Evolutionary conservation across 306 rosid species (phyloP), one percentile per base, ranked within the genome.

Genomic region (Geum urbanum): DNA sequence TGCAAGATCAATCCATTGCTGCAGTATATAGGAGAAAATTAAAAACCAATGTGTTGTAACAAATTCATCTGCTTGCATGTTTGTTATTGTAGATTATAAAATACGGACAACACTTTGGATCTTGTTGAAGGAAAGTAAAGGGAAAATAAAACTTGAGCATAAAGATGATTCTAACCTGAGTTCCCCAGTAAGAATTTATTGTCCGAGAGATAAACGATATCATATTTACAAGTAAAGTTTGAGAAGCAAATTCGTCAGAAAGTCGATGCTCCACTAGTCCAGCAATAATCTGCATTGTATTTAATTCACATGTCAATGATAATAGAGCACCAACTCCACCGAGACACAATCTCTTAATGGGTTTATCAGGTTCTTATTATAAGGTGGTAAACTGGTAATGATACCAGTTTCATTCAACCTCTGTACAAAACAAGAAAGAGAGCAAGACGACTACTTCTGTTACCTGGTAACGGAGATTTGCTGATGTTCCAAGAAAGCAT

Each of bases 1-100:
- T 22, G 97, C 98, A 5, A 90, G 77, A 84, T 92, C 98, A 79
- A 92, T 71, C 98, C 98, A 90, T 92, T 92, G 98, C 97, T 92
- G 94, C 91, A 83, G 67, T 67, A 76, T 56, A 52, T 47, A 49
- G 74, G 66, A 58, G 69, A 40, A 13, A 74, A 68, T 74, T 18
- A 22, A 48, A 20, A 72, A 20, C 41, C 61, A 44, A 47, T 16
- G 10, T 15, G 8, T 13, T 39, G 67, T 43, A 52, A 63, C 66
- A 76, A 35, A 68, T 9, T 49, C 14, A 69, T 58, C 32, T 32
- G 8, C 48, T 51, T 61, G 24, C 54, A 60, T 53, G 14, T 10
- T 62, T 61, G 60, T 6, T 49, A 70, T 22, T 9, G 46, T 44
- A 24, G 62, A 32, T 32, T 5, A 46, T 15, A n/a, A 41, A 51